These are phyloP conservation scores for Rusavskia elegans DNA, from an alignment of 495 filamentous ascomycete species.

Conservation along the genomic window DNA sequence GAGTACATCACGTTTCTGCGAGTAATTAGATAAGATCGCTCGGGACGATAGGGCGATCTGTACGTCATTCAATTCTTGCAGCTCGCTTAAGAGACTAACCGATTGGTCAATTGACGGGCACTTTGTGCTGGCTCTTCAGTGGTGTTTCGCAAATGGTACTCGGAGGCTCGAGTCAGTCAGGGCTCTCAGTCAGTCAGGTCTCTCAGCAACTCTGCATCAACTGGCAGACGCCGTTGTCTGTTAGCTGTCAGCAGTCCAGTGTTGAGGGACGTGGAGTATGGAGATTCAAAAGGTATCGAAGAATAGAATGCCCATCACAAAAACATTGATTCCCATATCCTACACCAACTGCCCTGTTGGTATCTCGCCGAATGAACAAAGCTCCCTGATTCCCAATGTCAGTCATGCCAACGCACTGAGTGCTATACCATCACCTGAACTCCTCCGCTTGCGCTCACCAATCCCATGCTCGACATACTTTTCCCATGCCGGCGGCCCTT, in stretches of 20 bases:
- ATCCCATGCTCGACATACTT: not conserved
- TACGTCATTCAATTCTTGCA: not conserved
- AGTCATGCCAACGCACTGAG: not conserved
- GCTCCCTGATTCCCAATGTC: not conserved
- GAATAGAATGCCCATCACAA: not conserved
- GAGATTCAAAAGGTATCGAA: not conserved
- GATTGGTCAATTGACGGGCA: slow-evolving; percentile 6
- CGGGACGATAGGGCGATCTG: too few species aligned
- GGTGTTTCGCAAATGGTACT: too few species aligned
- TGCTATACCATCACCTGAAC: not conserved
- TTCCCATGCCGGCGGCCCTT: not conserved
- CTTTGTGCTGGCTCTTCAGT: too few species aligned
- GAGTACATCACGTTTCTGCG: too few species aligned
- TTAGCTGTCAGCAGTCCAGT: not conserved
- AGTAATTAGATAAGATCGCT: too few species aligned
- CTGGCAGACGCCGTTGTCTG: not conserved
- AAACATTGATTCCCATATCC: not conserved
- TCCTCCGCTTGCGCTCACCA: not conserved
- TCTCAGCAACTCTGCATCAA: too few species aligned
- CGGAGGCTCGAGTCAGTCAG: too few species aligned
- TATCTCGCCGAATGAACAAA: slow-evolving; percentile 1
- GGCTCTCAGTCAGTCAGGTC: not conserved
- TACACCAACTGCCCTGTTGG: slow-evolving; percentile 4
- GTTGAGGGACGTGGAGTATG: not conserved
- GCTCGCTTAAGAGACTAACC: not conserved